Percentiles rank a stretch among this genome's conserved stretches.
These are phyloP conservation scores for Blastobotrys indianensis DNA, from an alignment of 1,139 yeast species.

Conservation along the genomic window DNA sequence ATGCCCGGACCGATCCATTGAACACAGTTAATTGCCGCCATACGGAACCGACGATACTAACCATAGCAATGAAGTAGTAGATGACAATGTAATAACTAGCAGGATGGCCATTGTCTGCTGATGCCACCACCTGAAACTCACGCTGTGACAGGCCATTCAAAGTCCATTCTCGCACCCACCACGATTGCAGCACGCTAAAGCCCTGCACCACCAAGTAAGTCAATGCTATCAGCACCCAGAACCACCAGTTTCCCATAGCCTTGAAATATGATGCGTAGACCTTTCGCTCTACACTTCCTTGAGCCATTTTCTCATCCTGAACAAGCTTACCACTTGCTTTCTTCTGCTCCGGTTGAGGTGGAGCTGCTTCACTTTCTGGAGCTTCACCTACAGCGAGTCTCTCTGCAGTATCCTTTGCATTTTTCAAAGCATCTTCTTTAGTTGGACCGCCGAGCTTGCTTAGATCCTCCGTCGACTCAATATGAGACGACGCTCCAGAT, in stretches of 20 bases:
- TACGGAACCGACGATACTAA: slow-evolving; percentile 50
- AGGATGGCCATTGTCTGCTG: slow-evolving; percentile 17
- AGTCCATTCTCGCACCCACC: slow-evolving; percentile 87
- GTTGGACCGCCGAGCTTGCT: slow-evolving; percentile 23
- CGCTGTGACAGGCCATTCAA: slow-evolving; percentile 22
- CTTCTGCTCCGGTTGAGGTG: slow-evolving; percentile 48
- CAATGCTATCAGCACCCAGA: slow-evolving; percentile 44
- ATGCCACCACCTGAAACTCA: too few species aligned
- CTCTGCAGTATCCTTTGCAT: slow-evolving; percentile 22
- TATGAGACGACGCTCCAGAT: slow-evolving; percentile 36
- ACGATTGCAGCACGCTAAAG: slow-evolving; percentile 58
- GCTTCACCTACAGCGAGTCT: slow-evolving; percentile 16
- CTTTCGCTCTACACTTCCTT: slow-evolving; percentile 67
- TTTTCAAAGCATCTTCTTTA: slow-evolving; percentile 37
- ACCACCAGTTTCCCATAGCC: slow-evolving; percentile 55
- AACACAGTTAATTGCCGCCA: slow-evolving; percentile 57
- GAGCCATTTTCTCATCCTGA: slow-evolving; percentile 75
- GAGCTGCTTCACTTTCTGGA: slow-evolving; percentile 16
- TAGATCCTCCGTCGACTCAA: too few species aligned
- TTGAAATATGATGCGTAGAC: slow-evolving; percentile 66
- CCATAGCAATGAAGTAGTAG: slow-evolving; percentile 66
- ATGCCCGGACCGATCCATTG: slow-evolving; percentile 71
- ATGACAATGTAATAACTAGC: slow-evolving; percentile 58
- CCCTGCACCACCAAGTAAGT: slow-evolving; percentile 53
- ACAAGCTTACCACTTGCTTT: slow-evolving; percentile 53